Evolutionary conservation across 768 basidiomycete species (phyloP).

Genomic region (Amanita phalloides): DNA sequence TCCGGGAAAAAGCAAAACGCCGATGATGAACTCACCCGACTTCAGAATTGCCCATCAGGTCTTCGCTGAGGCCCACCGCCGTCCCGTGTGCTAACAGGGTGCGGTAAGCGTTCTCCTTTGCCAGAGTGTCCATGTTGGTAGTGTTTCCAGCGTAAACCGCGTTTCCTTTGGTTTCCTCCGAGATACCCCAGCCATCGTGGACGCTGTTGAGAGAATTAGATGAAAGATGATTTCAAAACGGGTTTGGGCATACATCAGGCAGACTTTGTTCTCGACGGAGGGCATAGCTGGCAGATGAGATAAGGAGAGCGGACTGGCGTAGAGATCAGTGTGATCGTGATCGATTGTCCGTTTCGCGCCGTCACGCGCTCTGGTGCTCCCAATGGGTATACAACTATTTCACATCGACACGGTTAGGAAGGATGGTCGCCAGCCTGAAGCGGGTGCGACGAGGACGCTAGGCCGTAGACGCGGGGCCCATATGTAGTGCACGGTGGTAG

Average conservation of each 20-base stretch:
- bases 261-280: slow-evolving; percentile 78
- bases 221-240: background rate
- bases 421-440: no score
- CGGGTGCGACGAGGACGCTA: no score
- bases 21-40: slow-evolving; percentile 59
- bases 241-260: slow-evolving; percentile 58
- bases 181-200: slow-evolving; percentile 94
- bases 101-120: slow-evolving; percentile 62
- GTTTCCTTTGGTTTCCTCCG: slow-evolving; percentile 63
- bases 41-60: slow-evolving; percentile 97
- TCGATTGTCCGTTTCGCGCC: no score
- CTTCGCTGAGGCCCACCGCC: slow-evolving; percentile 88
- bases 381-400: no score
- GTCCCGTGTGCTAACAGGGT: slow-evolving; percentile 77
- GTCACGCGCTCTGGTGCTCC: no score
- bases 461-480: no score
- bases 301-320: background rate
- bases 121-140: slow-evolving; percentile 83
- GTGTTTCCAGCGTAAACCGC: slow-evolving; percentile 82
- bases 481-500: no score
- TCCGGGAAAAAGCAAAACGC: background rate
- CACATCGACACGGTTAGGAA: no score
- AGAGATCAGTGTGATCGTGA: no score
- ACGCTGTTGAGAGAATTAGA: slow-evolving; percentile 36
- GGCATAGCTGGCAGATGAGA: slow-evolving; percentile 5